Evolutionary conservation across 129 eudicot species (phyloP).

Genomic region (Flaveria brownii): DNA sequence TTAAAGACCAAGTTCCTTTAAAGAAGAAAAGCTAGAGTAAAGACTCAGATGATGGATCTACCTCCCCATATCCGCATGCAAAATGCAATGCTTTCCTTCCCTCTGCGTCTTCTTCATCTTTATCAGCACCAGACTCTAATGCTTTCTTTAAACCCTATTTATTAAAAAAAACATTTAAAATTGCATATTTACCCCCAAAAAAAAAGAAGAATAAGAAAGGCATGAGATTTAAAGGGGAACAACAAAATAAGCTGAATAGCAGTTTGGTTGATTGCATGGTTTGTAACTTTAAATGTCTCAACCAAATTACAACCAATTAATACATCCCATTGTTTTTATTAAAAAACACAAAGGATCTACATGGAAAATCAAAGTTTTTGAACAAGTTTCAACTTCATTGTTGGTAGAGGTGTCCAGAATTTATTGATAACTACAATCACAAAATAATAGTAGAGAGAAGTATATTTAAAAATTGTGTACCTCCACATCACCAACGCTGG

Average conservation of each 20-base stretch:
- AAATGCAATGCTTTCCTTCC: conserved; percentile 97
- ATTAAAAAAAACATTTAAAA: conserved; percentile 26
- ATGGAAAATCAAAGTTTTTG: background rate
- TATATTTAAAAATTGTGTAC: conserved; percentile 31
- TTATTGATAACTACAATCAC: background rate
- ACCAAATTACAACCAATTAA: background rate
- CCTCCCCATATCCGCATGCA: conserved; percentile 99
- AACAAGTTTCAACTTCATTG: background rate
- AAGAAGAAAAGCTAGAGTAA: background rate
- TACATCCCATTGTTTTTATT: too few species aligned
- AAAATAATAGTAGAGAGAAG: conserved; percentile 8
- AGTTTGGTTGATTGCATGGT: too few species aligned
- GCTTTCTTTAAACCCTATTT: conserved; percentile 76
- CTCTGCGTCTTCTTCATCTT: conserved; percentile 94
- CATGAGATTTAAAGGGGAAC: background rate
- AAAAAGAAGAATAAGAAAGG: too few species aligned
- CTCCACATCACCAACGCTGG: conserved; percentile 89
- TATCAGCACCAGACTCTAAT: conserved; percentile 78
- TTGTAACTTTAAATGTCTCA: background rate
- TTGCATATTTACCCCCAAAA: background rate
- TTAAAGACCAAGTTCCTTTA: background rate
- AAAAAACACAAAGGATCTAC: background rate
- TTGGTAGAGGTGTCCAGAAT: background rate
- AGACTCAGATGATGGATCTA: conserved; percentile 23
- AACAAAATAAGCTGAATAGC: background rate